Percentiles rank a stretch among this genome's conserved stretches.
Evolutionary conservation across 2,329 filamentous ascomycete species (phyloP).

Genomic region (Purpureocillium takamizusanense): DNA sequence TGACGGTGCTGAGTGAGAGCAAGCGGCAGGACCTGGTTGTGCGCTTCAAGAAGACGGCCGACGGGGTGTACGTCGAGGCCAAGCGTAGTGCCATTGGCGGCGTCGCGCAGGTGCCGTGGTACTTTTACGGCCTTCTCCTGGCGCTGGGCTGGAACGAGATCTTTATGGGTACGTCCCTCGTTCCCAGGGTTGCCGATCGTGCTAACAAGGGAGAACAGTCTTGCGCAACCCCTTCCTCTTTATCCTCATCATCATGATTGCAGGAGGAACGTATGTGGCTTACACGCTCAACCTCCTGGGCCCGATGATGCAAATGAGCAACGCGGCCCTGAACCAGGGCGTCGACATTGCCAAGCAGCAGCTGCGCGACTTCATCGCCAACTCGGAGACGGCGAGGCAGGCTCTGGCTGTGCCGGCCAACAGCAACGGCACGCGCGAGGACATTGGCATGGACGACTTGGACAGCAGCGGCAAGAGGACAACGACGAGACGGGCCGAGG

Average conservation of each 20-base stretch:
- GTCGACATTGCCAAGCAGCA: conserved; percentile 87
- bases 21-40: conserved; percentile 89
- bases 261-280: conserved; percentile 73
- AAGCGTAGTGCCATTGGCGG: conserved; percentile 95
- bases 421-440: conserved; percentile 27
- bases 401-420: conserved; percentile 67
- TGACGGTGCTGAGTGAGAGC: conserved; percentile 82
- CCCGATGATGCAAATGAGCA: conserved; percentile 90
- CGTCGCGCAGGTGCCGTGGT: conserved; percentile 85
- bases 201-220: conserved; percentile 33
- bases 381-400: conserved; percentile 74
- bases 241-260: conserved; percentile 71
- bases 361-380: conserved; percentile 81
- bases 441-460: conserved; percentile 50
- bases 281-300: conserved; percentile 93
- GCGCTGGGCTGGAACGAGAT: conserved; percentile 99
- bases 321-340: conserved; percentile 79
- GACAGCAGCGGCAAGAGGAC: conserved; percentile 52
- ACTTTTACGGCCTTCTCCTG: conserved; percentile 85
- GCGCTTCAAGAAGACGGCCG: conserved; percentile 95
- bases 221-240: conserved; percentile 91
- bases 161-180: conserved; percentile 67
- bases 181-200: conserved; percentile 5
- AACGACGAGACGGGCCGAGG: conserved; percentile 30
- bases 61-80: conserved; percentile 95